phyloP scores from a whole-genome alignment of 116 monocot species.

The Dioscorea cayenensis region DNA sequence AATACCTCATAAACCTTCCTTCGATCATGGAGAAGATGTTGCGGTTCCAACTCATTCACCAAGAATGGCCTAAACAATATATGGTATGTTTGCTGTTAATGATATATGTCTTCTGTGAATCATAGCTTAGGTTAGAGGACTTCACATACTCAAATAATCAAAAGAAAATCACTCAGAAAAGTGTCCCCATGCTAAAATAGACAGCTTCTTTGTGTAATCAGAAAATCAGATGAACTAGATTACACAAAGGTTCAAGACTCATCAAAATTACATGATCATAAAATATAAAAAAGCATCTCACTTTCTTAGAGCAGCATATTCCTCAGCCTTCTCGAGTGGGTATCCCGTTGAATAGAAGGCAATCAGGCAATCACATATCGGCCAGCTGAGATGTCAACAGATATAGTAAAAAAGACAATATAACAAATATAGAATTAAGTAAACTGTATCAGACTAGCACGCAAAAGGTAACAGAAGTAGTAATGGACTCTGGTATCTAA shows the following conservation, averaged over 20 bases:
- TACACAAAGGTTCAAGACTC: neutral
- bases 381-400: slow-evolving; percentile 70
- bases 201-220: no score
- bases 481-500: no score
- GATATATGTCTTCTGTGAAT: no score
- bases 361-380: slow-evolving; percentile 98
- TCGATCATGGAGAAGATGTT: slow-evolving; percentile 93
- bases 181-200: no score
- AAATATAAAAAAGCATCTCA: slow-evolving; percentile 24
- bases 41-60: slow-evolving; percentile 92
- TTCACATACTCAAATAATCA: no score
- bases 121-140: no score
- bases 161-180: no score
- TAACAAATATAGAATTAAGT: neutral
- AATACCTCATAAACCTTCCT: slow-evolving; percentile 99
- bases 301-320: slow-evolving; percentile 79
- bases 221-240: neutral
- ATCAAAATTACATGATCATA: neutral
- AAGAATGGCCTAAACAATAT: slow-evolving; percentile 66
- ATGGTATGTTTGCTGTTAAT: no score
- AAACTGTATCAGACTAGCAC: neutral
- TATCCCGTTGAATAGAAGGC: slow-evolving; percentile 97
- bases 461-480: neutral
- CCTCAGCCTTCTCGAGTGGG: slow-evolving; percentile 79
- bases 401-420: slow-evolving; percentile 5